A percentile compares a stretch with the other conserved stretches of the same genome.
Conservation (phyloP, 23 red algal genomes). For the Cyanidiococcus yangmingshanensis region DNA sequence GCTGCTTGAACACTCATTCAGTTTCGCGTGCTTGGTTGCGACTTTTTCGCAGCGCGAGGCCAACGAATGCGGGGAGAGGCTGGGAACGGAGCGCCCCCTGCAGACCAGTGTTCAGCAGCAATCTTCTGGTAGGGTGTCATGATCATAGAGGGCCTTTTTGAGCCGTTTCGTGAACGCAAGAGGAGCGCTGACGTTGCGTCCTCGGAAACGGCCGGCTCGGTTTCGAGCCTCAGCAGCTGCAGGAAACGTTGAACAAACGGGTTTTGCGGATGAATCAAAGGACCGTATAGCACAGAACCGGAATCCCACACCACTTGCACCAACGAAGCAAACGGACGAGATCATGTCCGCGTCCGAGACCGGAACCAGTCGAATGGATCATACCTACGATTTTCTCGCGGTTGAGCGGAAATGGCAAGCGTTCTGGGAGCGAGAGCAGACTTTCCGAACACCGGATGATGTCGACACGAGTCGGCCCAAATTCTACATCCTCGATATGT, state of each 20-base stretch:
- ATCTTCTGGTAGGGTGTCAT: neutral
- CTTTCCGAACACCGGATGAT: conserved; percentile 24
- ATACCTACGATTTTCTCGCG: conserved; percentile 60
- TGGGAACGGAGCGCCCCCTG: neutral
- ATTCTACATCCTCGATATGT: conserved; percentile 97
- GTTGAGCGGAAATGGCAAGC: conserved; percentile 77
- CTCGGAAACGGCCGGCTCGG: neutral
- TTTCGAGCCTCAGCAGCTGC: neutral
- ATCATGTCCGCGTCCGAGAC: neutral
- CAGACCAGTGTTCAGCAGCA: neutral
- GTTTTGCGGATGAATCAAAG: neutral
- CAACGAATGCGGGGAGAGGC: neutral
- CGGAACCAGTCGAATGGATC: neutral
- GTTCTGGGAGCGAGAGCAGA: conserved; percentile 43
- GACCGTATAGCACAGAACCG: neutral
- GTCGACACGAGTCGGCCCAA: conserved; percentile 62
- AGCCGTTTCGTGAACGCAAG: neutral
- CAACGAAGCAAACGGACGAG: neutral
- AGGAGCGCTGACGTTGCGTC: neutral
- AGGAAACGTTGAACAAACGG: neutral
- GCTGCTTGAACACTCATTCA: neutral
- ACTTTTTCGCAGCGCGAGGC: neutral
- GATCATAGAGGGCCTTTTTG: neutral
- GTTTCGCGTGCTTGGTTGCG: neutral
- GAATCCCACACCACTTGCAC: neutral